phyloP scores from a whole-genome alignment of 164 flowering plant genomes.

The Akebia trifoliata region DNA sequence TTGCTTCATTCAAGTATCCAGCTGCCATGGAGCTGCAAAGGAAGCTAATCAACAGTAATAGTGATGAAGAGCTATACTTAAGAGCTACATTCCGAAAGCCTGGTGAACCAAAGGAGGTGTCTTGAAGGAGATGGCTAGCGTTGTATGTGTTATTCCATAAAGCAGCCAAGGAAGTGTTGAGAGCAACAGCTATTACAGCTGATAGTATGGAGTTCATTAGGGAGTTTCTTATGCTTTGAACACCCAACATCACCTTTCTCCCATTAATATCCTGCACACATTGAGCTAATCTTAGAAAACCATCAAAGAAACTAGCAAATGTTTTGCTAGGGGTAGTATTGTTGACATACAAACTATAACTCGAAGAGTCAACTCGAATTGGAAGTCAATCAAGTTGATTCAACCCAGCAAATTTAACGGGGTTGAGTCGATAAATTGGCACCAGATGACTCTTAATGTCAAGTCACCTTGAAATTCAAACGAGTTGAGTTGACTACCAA shows the following conservation, averaged over 20 bases:
- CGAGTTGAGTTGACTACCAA: no score
- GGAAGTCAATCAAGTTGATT: no score
- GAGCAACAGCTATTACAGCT: constrained; percentile 37
- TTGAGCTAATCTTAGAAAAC: no score
- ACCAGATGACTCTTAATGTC: no score
- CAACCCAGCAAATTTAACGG: no score
- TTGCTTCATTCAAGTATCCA: constrained; percentile 46
- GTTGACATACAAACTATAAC: no score
- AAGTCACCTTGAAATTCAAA: no score
- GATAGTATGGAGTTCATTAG: constrained; percentile 44
- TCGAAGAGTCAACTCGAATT: no score
- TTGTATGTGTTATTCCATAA: constrained; percentile 48
- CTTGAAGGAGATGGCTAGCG: constrained; percentile 29
- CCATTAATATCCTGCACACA: constrained; percentile 58
- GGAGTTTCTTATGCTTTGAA: constrained; percentile 69
- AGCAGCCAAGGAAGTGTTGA: constrained; percentile 43
- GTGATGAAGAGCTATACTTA: constrained; percentile 43
- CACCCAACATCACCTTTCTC: constrained; percentile 53
- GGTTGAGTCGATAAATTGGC: no score
- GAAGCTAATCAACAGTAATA: constrained; percentile 46
- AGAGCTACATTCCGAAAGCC: constrained; percentile 23
- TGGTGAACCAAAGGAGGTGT: constrained; percentile 32
- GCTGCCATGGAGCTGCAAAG: constrained; percentile 58
- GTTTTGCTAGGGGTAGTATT: no score
- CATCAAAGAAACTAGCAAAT: no score